Conservation (phyloP, 2,329 filamentous ascomycete genomes). For the Exophiala sideris region DNA sequence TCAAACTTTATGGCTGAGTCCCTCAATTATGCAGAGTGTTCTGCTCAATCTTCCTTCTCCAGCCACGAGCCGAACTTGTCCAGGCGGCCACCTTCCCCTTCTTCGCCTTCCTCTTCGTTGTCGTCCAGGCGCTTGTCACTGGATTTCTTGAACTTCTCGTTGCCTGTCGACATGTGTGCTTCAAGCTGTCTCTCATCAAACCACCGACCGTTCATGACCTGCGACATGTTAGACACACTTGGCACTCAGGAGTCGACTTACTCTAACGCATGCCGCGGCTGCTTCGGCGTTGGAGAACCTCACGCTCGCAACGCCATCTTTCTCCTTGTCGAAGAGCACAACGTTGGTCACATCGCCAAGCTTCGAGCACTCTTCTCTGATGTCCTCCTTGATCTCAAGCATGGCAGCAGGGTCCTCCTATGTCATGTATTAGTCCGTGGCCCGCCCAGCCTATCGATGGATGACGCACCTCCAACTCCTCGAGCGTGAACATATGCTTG, state of each 20-base stretch:
- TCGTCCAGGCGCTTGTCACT: constrained; percentile 44
- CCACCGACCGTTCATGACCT: constrained; percentile 72
- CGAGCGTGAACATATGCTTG: constrained; percentile 86
- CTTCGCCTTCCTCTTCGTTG: constrained; percentile 50
- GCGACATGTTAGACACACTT: constrained; percentile 7
- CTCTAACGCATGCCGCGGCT: constrained; percentile 66
- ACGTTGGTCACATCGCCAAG: constrained; percentile 87
- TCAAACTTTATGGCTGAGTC: too few relatives aligned
- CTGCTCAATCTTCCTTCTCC: constrained; percentile 36
- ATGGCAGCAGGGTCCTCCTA: constrained; percentile 74
- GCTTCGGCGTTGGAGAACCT: constrained; percentile 70
- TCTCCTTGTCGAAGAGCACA: constrained; percentile 81
- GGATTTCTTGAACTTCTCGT: constrained; percentile 70
- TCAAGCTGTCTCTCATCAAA: constrained; percentile 71
- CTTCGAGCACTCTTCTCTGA: constrained; percentile 83
- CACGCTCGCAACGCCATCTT: constrained; percentile 79
- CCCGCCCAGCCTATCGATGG: not conserved
- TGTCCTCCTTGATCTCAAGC: constrained; percentile 91
- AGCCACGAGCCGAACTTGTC: constrained; percentile 51
- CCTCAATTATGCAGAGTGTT: too few relatives aligned
- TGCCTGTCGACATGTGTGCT: constrained; percentile 67
- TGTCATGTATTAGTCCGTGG: constrained; percentile 1
- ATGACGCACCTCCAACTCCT: constrained; percentile 64
- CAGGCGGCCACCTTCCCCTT: constrained; percentile 44
- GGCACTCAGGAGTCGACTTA: constrained; percentile 28